Base-by-base conservation (phyloP, 164 flowering plant genomes). In the Houttuynia cordata region DNA sequence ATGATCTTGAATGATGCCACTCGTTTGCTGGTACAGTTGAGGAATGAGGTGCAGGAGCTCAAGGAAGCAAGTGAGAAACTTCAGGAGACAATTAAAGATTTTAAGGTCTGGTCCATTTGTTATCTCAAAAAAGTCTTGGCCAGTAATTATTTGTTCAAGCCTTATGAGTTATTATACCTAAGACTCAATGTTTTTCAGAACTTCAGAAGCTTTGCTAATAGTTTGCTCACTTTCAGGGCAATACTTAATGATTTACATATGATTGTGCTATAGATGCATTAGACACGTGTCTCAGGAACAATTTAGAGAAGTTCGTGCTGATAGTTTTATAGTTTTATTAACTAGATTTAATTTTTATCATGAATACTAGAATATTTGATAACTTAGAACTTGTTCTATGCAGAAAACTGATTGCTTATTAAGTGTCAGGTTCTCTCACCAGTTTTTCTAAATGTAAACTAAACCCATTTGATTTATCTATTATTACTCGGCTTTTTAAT, bases 81-180 rank as follows among this genome's bases (percentile, higher is more conserved):
- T 51, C 80, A 78, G 65, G 83, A 76, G 75, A 86, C 80, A 68
- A 75, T 86, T 53, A 82, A 79, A 53, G 93, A 86, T 66, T 57
- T 86, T 39, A 84, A 86, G 83, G 93, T 84, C 12, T 42, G 49
- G 37, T 30, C 37, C 37, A 30, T 4, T 42, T 42, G 1, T 12
- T 42, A 10, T 42, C 1, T 3, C 17, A 14, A 14, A 42, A 40
- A 14, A 42, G 49, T 42, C 4, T 1, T 42, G 49, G 12, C 49
- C 14, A 10, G 1, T 14, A 10, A 10, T 1, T 42, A 8, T 10
- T 14, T 12, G 1, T 42, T 42, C 17, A 1, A 14, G 17, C 12
- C 17, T 42, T 14, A 14, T 3, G 49, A 42, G 17, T 14, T 42
- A 10, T 42, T 42, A 10, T 42, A 42, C 12, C 1, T 42, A 40